Evolutionary conservation across 139 green algal species (phyloP), one percentile per base, ranked within the genome.

Genomic region (Closterium sp.): DNA sequence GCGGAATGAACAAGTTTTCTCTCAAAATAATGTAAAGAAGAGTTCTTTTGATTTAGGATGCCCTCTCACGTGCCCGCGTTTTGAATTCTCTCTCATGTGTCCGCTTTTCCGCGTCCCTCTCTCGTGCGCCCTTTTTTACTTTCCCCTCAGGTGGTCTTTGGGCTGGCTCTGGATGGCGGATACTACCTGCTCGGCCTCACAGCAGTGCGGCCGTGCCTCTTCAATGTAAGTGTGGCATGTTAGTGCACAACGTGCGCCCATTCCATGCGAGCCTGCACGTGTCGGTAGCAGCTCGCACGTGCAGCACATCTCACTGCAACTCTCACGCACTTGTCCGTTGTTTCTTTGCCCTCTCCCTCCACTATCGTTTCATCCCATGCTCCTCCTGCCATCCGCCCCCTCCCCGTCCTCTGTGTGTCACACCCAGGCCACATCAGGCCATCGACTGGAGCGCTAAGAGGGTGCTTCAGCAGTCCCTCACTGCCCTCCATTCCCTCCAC

Each of bases 181-280:
- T 97, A 96, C 88, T 97, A 97, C 93, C 64, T 97, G 34, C 33
- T 97, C n/a, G n/a, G n/a, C n/a, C 66, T 96, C 3, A 95, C 19
- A 5, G 9, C 33, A 28, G 84, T 91, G 89, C 93, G 87, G 30
- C n/a, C 81, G 5, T 66, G 55, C 55, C 55, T 94, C 9, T 95
- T 96, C 34, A 87, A 96, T 85, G 92, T 89, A 31, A 92, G 97
- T 30, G 4, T 25, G 28, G 19, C 83, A 87, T 88, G 36, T 6
- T 6, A 55, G n/a, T n/a, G n/a, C n/a, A n/a, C n/a, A n/a, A n/a
- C n/a, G n/a, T n/a, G n/a, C n/a, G n/a, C n/a, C 6, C 36, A 55
- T 55, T 55, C 88, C 36, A 55, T 55, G 36, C 36, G 36, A 12
- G 36, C 6, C 4, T 55, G 36, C 6, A n/a, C n/a, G n/a, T n/a